phyloP scores from a whole-genome alignment of 805 yeast genomes.

The Yamadazyma takamatsuzukensis region DNA sequence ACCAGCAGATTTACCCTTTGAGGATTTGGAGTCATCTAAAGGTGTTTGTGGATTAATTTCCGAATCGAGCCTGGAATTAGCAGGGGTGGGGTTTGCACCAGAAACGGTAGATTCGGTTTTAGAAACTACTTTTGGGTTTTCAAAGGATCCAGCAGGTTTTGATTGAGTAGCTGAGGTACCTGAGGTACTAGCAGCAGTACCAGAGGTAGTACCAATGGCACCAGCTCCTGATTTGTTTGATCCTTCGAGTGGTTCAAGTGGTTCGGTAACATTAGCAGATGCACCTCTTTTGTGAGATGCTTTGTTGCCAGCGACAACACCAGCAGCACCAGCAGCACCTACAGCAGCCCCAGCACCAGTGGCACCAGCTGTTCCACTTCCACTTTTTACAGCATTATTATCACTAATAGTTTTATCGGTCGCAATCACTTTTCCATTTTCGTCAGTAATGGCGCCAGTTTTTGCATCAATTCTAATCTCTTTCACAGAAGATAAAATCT shows the following conservation, averaged over 20 bases:
- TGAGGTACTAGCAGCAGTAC: background rate
- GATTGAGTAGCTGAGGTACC: too few species aligned
- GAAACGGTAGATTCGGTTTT: background rate
- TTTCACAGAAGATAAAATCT: slow-evolving; percentile 16
- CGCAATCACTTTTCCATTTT: slow-evolving; percentile 14
- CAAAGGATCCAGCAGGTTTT: background rate
- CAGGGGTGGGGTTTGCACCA: background rate
- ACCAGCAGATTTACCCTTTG: slow-evolving; percentile 1
- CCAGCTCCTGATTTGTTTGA: background rate
- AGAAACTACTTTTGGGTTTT: too few species aligned
- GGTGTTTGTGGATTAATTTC: background rate
- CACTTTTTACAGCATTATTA: too few species aligned
- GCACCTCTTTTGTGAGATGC: background rate
- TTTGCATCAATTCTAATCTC: slow-evolving; percentile 27
- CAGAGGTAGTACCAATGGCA: background rate
- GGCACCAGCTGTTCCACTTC: background rate
- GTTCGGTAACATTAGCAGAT: slow-evolving; percentile 8
- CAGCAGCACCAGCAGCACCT: slow-evolving; percentile 3
- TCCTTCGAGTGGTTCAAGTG: slow-evolving; percentile 4
- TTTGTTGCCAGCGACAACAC: background rate
- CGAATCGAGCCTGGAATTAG: background rate
- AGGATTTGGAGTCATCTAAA: background rate
- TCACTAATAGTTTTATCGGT: background rate
- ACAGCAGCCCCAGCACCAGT: slow-evolving; percentile 1
- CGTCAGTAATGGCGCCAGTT: slow-evolving; percentile 28